Conservation (phyloP, 768 basidiomycete genomes). For the Auricularia sp. region DNA sequence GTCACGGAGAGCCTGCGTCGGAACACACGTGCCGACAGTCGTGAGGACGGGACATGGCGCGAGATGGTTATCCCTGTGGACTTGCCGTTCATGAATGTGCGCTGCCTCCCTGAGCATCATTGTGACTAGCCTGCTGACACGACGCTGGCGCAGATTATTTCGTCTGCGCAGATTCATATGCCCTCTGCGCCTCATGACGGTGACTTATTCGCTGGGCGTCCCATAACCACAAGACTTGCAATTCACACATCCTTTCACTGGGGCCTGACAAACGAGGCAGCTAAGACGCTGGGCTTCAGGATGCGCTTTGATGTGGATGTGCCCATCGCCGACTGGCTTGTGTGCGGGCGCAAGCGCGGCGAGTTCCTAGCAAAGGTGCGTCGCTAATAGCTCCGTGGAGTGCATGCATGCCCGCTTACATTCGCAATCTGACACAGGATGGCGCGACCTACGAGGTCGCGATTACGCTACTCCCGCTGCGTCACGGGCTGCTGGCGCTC, state of each 20-base stretch:
- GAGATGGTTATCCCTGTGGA: conserved; percentile 78
- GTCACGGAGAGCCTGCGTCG: conserved; percentile 24
- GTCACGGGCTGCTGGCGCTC: conserved; percentile 68
- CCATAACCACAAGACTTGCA: conserved; percentile 55
- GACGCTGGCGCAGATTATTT: conserved; percentile 37
- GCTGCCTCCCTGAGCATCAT: conserved; percentile 16
- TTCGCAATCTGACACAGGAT: conserved; percentile 34
- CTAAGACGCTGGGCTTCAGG: conserved; percentile 32
- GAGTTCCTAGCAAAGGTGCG: conserved; percentile 66
- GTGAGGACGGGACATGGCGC: conserved; percentile 46
- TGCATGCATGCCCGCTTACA: conserved; percentile 3
- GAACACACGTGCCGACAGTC: conserved; percentile 23
- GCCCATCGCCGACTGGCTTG: conserved; percentile 74
- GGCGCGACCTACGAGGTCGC: conserved; percentile 46
- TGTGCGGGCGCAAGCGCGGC: conserved; percentile 81
- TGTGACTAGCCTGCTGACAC: conserved; percentile 17
- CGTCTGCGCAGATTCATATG: conserved; percentile 44
- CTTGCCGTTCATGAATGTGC: conserved; percentile 68
- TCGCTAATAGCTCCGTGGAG: conserved; percentile 3
- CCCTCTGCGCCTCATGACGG: conserved; percentile 31
- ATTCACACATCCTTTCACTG: conserved; percentile 73
- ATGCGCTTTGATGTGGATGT: conserved; percentile 80
- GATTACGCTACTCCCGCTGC: conserved; percentile 76
- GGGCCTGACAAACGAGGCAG: conserved; percentile 31
- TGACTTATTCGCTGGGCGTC: conserved; percentile 76